Conservation (phyloP, 2,329 filamentous ascomycete species). For the Diaporthe citriasiana region DNA sequence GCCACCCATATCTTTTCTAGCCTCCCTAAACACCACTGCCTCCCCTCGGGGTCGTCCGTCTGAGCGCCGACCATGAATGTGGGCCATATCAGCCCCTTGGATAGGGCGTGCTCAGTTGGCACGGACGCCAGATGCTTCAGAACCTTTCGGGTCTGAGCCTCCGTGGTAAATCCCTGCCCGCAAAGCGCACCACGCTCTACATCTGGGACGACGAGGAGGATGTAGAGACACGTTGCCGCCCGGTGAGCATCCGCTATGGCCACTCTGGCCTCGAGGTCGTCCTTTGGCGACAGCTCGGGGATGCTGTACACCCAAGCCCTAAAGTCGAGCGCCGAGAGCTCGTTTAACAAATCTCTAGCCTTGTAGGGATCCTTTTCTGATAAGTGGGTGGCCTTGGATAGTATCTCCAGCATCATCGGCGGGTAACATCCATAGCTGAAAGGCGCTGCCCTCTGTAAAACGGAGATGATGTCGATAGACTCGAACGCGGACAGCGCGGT, state of each 20-base stretch:
- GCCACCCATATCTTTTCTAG: constrained; percentile 51
- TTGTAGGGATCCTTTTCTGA: constrained; percentile 49
- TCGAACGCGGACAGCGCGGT: constrained; percentile 52
- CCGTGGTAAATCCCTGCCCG: constrained; percentile 1
- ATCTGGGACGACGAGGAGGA: constrained; percentile 55
- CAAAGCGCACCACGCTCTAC: not conserved
- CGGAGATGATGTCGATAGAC: constrained; percentile 53
- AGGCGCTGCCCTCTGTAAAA: constrained; percentile 57
- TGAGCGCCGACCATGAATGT: constrained; percentile 70
- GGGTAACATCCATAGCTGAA: constrained; percentile 64
- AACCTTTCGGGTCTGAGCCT: constrained; percentile 59
- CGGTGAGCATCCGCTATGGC: constrained; percentile 60
- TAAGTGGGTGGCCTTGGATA: constrained; percentile 59
- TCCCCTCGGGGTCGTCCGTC: constrained; percentile 56
- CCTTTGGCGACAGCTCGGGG: constrained; percentile 52
- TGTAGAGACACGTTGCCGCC: constrained; percentile 62
- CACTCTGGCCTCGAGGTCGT: constrained; percentile 55
- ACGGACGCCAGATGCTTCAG: constrained; percentile 63
- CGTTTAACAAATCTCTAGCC: constrained; percentile 53
- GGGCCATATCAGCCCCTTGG: constrained; percentile 71
- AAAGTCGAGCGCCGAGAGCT: constrained; percentile 58
- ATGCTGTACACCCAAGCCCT: constrained; percentile 57
- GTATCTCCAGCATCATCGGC: constrained; percentile 59
- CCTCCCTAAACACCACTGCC: constrained; percentile 64
- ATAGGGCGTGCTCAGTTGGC: constrained; percentile 63